phyloP scores from a whole-genome alignment of 148 eudicot species.

The Salicornia ramosissima region DNA sequence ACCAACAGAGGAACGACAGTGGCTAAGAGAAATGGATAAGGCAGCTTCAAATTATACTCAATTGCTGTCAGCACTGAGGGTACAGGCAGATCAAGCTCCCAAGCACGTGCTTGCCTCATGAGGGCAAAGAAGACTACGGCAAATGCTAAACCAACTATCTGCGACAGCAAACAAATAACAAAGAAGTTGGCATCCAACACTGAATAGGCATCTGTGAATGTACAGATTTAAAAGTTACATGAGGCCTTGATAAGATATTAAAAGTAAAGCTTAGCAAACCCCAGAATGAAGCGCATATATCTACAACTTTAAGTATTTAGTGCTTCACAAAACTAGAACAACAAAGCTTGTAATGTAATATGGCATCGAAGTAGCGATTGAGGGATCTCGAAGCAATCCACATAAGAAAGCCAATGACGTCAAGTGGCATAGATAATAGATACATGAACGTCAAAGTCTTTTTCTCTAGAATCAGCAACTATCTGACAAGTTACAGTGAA shows the following conservation, averaged over 20 bases:
- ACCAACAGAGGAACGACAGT: conserved; percentile 50
- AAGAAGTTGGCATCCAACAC: conserved; percentile 6
- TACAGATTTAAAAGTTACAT: background rate
- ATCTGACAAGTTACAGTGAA: too few relatives aligned
- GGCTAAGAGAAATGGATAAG: conserved; percentile 53
- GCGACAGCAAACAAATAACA: conserved; percentile 30
- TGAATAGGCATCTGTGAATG: background rate
- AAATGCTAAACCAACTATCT: conserved; percentile 70
- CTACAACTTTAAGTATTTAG: too few relatives aligned
- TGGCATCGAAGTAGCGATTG: too few relatives aligned
- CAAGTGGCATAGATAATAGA: too few relatives aligned
- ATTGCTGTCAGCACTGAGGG: conserved; percentile 84
- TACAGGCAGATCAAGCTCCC: conserved; percentile 82
- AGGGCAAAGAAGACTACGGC: conserved; percentile 78
- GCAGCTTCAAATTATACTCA: conserved; percentile 75
- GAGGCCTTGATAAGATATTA: background rate
- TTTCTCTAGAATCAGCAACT: too few relatives aligned
- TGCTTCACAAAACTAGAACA: too few relatives aligned
- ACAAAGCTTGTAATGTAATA: too few relatives aligned
- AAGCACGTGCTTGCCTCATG: conserved; percentile 81
- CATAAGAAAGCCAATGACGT: too few relatives aligned
- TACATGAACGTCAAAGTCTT: too few relatives aligned
- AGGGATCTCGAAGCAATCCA: too few relatives aligned
- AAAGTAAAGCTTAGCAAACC: background rate
- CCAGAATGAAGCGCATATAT: too few relatives aligned